These are phyloP conservation scores for Xylaria grammica DNA, from an alignment of 495 filamentous ascomycete species.

Conservation along the genomic window DNA sequence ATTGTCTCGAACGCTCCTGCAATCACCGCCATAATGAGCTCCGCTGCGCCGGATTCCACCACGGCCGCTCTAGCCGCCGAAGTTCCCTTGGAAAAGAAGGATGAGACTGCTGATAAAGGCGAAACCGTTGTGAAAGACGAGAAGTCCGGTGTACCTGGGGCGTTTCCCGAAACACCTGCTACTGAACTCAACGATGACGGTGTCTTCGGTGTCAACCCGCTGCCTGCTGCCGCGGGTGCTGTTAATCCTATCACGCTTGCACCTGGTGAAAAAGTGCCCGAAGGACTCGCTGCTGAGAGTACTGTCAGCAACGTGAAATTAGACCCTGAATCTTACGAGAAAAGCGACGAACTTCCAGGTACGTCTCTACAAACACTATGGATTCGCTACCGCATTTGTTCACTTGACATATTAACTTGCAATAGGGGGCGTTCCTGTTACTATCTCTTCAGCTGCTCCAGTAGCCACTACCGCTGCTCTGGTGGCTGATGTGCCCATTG, in stretches of 20 bases:
- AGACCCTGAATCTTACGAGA: conserved; percentile 85
- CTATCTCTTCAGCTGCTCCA: conserved; percentile 71
- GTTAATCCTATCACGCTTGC: conserved; percentile 80
- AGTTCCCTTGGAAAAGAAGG: conserved; percentile 39
- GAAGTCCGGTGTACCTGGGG: conserved; percentile 65
- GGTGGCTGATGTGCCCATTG: conserved; percentile 72
- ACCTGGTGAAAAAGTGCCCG: conserved; percentile 82
- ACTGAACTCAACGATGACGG: conserved; percentile 46
- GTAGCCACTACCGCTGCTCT: conserved; percentile 74
- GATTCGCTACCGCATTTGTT: background rate
- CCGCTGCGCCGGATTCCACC: conserved; percentile 41
- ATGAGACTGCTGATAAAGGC: conserved; percentile 17
- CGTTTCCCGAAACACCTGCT: conserved; percentile 78
- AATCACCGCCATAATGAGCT: conserved; percentile 58
- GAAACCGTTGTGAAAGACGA: conserved; percentile 30
- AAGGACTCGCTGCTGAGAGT: conserved; percentile 57
- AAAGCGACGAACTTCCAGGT: conserved; percentile 64
- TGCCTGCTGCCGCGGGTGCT: conserved; percentile 77
- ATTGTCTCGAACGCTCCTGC: conserved; percentile 57
- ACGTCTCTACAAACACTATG: conserved; percentile 20
- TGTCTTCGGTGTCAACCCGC: conserved; percentile 69
- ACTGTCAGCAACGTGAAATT: conserved; percentile 68
- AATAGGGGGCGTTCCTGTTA: conserved; percentile 38
- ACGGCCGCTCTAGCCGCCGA: conserved; percentile 43
- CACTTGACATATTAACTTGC: conserved; percentile 13